A percentile compares a stretch with the other conserved stretches of the same genome.
Conservation (phyloP, 2,329 filamentous ascomycete species). For the Mycosphaerella sp. region DNA sequence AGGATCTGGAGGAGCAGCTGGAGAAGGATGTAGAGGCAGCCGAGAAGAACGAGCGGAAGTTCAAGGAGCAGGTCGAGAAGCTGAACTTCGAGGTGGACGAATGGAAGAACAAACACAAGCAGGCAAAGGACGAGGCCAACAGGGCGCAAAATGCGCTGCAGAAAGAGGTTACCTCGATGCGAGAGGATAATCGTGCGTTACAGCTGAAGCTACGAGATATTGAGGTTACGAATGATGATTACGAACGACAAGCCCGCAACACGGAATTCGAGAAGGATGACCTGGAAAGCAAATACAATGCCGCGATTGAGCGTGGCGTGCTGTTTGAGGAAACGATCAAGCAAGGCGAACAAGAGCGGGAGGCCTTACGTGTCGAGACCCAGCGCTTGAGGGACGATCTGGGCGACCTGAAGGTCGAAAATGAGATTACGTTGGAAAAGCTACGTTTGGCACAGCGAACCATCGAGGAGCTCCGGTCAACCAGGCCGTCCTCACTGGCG, state of each 20-base stretch:
- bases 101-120: constrained; percentile 99
- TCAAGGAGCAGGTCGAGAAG: constrained; percentile 81
- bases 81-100: constrained; percentile 88
- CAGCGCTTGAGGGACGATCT: constrained; percentile 87
- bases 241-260: constrained; percentile 90
- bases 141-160: constrained; percentile 77
- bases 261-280: constrained; percentile 83
- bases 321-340: constrained; percentile 95
- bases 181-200: constrained; percentile 74
- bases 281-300: constrained; percentile 93
- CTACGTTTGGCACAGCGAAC: constrained; percentile 62
- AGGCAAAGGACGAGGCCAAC: constrained; percentile 83
- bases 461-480: constrained; percentile 45
- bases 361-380: constrained; percentile 78
- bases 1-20: constrained; percentile 86
- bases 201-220: constrained; percentile 85
- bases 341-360: constrained; percentile 83
- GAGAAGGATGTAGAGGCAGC: constrained; percentile 95
- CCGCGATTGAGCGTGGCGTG: constrained; percentile 83
- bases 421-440: constrained; percentile 91
- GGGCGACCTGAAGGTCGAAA: constrained; percentile 87
- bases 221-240: constrained; percentile 97
- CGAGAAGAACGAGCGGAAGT: constrained; percentile 79
- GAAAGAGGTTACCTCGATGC: constrained; percentile 89
- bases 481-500: constrained; percentile 46